Evolutionary conservation across 2,329 filamentous ascomycete genomes (phyloP).

Genomic region (Xylariaceae sp.): DNA sequence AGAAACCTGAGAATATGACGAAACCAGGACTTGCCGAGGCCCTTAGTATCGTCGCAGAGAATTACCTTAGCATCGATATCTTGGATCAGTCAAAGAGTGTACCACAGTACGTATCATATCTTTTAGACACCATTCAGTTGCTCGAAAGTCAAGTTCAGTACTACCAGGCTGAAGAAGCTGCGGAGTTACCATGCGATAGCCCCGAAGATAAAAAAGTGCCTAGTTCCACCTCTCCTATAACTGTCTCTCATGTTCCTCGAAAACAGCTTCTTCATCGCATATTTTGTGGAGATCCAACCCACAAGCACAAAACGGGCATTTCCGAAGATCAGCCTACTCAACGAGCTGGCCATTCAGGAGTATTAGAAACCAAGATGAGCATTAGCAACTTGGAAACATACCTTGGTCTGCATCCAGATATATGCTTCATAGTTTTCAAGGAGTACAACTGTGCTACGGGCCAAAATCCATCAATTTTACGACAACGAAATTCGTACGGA

Average conservation of each 20-base stretch:
- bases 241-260: neutral
- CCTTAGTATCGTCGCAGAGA: neutral
- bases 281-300: neutral
- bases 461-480: too few relatives aligned
- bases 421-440: slow-evolving; percentile 7
- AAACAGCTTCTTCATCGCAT: slow-evolving; percentile 2
- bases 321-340: neutral
- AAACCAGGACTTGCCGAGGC: neutral
- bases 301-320: neutral
- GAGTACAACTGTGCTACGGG: slow-evolving; percentile 1
- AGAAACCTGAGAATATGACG: too few relatives aligned
- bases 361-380: too few relatives aligned
- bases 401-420: neutral
- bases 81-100: neutral
- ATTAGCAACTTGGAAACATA: neutral
- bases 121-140: neutral
- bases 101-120: neutral
- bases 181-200: too few relatives aligned
- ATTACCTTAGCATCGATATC: neutral
- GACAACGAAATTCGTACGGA: too few relatives aligned
- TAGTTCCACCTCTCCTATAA: neutral
- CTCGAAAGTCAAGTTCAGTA: neutral
- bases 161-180: neutral
- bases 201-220: too few relatives aligned
- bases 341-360: too few relatives aligned